Evolutionary conservation across 2,329 filamentous ascomycete species (phyloP), one percentile per base, ranked within the genome.

Genomic region (Diaporthe sp.): DNA sequence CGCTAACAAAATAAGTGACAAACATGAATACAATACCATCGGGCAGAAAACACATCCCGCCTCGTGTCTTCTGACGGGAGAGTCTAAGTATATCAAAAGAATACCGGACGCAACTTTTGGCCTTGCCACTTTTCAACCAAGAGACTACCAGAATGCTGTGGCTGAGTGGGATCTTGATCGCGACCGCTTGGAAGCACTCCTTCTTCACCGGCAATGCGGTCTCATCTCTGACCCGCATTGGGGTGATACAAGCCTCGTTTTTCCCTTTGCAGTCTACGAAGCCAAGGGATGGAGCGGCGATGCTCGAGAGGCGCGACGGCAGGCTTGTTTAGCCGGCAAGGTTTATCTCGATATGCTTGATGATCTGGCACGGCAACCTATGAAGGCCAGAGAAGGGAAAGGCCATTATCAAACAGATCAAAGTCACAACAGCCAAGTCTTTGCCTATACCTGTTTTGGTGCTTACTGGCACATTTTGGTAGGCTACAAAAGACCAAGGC

Each of bases 21-120:
- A 55, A 55, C 51, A 55, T 31, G 51, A 55, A 55, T 55, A 55
- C 51, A 55, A 55, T 25, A 55, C 51, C 12, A 28, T 55, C 51
- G 51, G 51, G 25, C 51, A 55, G 25, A 55, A 55, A 28, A 13
- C n/a, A 28, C 17, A 55, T 25, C 51, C 51, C 25, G 51, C 19
- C 51, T 15, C 51, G 51, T 31, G 51, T 31, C 55, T 57, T 34
- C 10, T 57, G 55, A 57, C 55, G 55, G 28, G 55, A 9, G 55
- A 57, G 28, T 57, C 55, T 8, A 31, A 22, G 22, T 57, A 19
- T 57, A 31, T 57, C 15, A 57, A 57, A 57, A 34, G 55, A 22
- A 57, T 57, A 7, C 55, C 55, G 7, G 55, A 57, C 55, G 55
- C 28, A 57, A 57, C 55, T 34, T 57, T 57, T 57, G 28, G 55